phyloP scores from a whole-genome alignment of 805 yeast genomes.

The Yarrowia divulgata region DNA sequence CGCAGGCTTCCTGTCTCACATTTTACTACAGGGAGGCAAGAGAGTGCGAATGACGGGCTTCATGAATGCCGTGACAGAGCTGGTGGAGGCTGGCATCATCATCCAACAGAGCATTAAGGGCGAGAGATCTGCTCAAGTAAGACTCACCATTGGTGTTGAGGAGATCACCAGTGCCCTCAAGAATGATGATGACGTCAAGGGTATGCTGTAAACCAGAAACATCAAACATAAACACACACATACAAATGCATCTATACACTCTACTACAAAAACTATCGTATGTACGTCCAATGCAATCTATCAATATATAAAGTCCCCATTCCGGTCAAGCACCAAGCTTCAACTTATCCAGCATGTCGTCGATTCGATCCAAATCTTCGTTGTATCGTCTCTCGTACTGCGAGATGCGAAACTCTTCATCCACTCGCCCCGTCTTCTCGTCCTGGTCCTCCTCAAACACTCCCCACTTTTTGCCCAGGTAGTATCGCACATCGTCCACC shows the following conservation, averaged over 20 bases:
- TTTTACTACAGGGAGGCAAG: conserved; percentile 49
- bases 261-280: too few species aligned
- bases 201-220: conserved; percentile 45
- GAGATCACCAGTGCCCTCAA: conserved; percentile 68
- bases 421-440: conserved; percentile 40
- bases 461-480: conserved; percentile 55
- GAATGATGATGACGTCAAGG: conserved; percentile 59
- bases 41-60: conserved; percentile 65
- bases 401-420: conserved; percentile 45
- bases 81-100: conserved; percentile 80
- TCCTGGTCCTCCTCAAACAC: conserved; percentile 43
- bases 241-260: neutral
- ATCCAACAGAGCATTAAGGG: conserved; percentile 70
- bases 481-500: conserved; percentile 77
- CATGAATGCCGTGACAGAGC: conserved; percentile 66
- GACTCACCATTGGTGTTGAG: conserved; percentile 73
- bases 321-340: neutral
- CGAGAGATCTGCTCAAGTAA: conserved; percentile 69
- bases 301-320: neutral
- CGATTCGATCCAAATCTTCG: conserved; percentile 54
- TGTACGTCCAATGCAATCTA: neutral
- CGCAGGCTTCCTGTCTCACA: conserved; percentile 44
- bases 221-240: neutral
- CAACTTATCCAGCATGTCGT: conserved; percentile 43
- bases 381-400: conserved; percentile 50